Evolutionary conservation across 192 early-diverging fungal species (phyloP).

Genomic region (Coemansia aciculifera): DNA sequence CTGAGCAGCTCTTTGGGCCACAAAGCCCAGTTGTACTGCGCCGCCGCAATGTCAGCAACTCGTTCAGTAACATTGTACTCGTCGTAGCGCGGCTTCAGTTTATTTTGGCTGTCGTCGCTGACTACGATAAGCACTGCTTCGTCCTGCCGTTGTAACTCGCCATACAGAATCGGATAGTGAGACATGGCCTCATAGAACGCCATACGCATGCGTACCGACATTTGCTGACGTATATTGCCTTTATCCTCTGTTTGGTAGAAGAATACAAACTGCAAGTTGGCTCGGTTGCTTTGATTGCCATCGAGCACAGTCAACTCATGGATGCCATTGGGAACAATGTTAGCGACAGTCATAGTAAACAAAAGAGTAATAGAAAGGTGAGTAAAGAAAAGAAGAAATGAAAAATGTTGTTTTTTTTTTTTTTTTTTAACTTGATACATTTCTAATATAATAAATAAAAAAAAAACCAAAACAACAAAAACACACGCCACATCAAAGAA

Average conservation of each 20-base stretch:
- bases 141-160: slow-evolving; percentile 6
- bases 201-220: slow-evolving; percentile 5
- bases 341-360: not conserved
- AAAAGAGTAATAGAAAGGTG: not conserved
- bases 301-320: slow-evolving; percentile 35
- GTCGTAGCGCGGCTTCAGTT: slow-evolving; percentile 20
- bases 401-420: not conserved
- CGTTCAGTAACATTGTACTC: slow-evolving; percentile 14
- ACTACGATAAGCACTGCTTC: slow-evolving; percentile 9
- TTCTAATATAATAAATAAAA: not conserved
- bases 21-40: slow-evolving; percentile 24
- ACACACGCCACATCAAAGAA: not conserved
- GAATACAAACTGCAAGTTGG: slow-evolving; percentile 47
- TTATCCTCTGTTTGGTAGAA: slow-evolving; percentile 17
- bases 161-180: slow-evolving; percentile 40
- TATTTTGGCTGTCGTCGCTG: not conserved
- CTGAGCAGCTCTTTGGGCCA: slow-evolving; percentile 35
- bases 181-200: slow-evolving; percentile 28
- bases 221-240: not conserved
- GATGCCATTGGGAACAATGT: not conserved
- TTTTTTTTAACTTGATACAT: not conserved
- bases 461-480: not conserved
- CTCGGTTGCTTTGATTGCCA: slow-evolving; percentile 31
- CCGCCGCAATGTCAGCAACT: slow-evolving; percentile 16
- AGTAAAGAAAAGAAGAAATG: not conserved